Percentiles rank a stretch among this genome's conserved stretches.
phyloP scores from a whole-genome alignment of 345 rosid genomes.

The Pistacia integerrima region DNA sequence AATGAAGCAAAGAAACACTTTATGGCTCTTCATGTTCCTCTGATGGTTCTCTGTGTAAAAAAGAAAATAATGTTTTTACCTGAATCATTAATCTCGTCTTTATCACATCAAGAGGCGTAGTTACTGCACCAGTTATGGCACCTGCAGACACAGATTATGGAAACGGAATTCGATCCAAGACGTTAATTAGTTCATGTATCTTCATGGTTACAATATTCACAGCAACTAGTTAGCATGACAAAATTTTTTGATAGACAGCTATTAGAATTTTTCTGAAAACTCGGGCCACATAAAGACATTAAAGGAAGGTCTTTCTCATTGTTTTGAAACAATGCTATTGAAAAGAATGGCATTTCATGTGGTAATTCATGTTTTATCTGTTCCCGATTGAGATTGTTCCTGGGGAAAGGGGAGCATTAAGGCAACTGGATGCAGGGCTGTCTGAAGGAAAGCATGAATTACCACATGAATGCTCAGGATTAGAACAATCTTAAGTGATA shows the following conservation, averaged over 20 bases:
- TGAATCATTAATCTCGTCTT: constrained; percentile 83
- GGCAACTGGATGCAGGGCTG: neutral
- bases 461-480: no score
- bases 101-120: constrained; percentile 77
- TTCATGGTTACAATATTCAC: neutral
- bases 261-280: neutral
- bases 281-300: neutral
- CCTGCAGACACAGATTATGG: constrained; percentile 32
- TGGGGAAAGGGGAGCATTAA: neutral
- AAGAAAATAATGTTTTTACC: constrained; percentile 31
- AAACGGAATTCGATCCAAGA: neutral
- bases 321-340: neutral
- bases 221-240: neutral
- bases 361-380: neutral
- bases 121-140: constrained; percentile 72
- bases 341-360: neutral
- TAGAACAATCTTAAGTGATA: no score
- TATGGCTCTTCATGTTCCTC: neutral
- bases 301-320: neutral
- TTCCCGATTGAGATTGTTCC: neutral
- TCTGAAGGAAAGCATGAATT: no score
- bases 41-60: neutral
- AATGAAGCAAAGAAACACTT: neutral
- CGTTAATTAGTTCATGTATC: neutral
- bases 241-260: neutral